Evolutionary conservation across 1,284 basidiomycete species (phyloP), one percentile per base, ranked within the genome.

Genomic region (Trametes versicolor): DNA sequence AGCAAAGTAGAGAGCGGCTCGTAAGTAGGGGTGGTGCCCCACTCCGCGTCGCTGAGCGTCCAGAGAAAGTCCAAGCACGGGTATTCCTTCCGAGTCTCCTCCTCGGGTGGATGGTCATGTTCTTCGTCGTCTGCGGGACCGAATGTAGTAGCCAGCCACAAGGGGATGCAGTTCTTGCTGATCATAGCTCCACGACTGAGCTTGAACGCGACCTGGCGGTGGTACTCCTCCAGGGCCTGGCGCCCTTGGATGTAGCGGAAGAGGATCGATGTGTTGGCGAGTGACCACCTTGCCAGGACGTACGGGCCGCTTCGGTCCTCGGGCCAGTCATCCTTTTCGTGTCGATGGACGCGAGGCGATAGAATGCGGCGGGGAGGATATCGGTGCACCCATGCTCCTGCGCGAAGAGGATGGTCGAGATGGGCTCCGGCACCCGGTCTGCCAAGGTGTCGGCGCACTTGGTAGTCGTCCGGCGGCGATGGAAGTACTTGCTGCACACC

Each of bases 311-410:
- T 41, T 9, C 17, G 6, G 15, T 41, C 15, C 39, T 17, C 8
- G 39, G 8, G 39, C 13, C 10, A 13, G 2, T 5, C 21, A 5
- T 32, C 13, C 37, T 59, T 63, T 56, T 66, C 63, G 17, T 61
- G 15, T 62, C 57, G 36, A 56, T 61, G 32, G 48, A 43, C 12
- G 61, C 51, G 59, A 91, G 81, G 17, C 65, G 87, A 74, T 47
- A 47, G 43, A 21, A 47, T 4, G 43, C 43, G 43, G 43, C 43
- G n/a, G 87, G 85, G 17, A 91, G 80, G 60, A 90, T 72, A 1
- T 80, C 77, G 4, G 52, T 25, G 41, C 88, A 71, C 39, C 80
- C 80, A 23, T 43, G 50, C 37, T 60, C 55, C 15, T 27, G n/a
- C 3, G 62, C 54, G n/a, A 47, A 47, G n/a, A 25, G 5, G 23